Base-by-base conservation (phyloP, 140 eudicot genomes). In the Flaveria floridana region DNA sequence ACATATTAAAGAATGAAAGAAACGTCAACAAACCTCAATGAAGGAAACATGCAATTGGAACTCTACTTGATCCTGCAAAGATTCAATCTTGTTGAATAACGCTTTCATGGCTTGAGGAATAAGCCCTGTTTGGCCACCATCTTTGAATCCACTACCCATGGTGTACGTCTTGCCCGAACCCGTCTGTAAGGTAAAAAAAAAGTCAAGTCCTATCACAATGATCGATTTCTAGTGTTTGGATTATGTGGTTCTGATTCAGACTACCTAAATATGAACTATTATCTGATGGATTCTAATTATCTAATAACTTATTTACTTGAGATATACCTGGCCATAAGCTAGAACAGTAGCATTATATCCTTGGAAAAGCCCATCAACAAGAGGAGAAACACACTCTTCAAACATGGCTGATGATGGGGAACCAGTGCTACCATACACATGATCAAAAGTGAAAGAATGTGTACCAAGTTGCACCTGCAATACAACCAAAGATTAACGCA, bases 311-410 rank as follows among this genome's bases (percentile, higher is more conserved):
- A 1, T 44, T 7, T 34, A 34, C 41, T 34, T 5, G 0, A 34
- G 41, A 71, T 55, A 76, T 84, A 91, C 99, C 96, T 94, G 99
- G 51, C 99, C 99, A 76, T 90, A 94, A 51, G 99, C 99, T 70
- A 94, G 95, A 84, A 94, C 99, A 51, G 99, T 94, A 62, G 99
- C 99, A 81, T 94, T 94, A 79, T 94, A 94, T 72, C 99, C 99
- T 87, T 94, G 97, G 77, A 94, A 87, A 46, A 94, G 72, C 34
- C 99, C 99, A 75, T 94, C 99, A 77, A 94, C 99, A 42, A 94
- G 91, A 67, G 97, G 97, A 42, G 99, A 88, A 80, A 88, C 95
- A 72, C 99, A 94, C 84, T 94, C 99, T 72, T 87, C 87, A 78
- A 88, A 94, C 92, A 94, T 94, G 72, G 85, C 76, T 3, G 94